A percentile compares a stretch with the other conserved stretches of the same genome.
phyloP scores from a whole-genome alignment of 768 basidiomycete genomes.

The Tricholoma matsutake region DNA sequence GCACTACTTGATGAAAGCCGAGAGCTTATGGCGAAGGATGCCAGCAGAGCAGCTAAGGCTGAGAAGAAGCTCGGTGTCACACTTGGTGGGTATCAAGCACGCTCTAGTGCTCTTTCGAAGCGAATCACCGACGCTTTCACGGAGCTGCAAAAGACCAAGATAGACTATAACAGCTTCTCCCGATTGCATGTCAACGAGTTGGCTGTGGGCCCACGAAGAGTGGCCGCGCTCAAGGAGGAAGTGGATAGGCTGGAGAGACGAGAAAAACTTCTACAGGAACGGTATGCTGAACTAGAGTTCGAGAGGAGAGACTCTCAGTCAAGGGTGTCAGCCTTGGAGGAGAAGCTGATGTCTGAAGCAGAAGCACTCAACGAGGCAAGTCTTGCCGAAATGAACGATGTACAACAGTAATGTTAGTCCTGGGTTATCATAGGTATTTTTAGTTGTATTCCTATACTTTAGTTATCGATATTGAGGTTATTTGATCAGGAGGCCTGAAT shows the following conservation, averaged over 20 bases:
- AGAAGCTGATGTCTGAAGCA: constrained; percentile 82
- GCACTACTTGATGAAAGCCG: constrained; percentile 59
- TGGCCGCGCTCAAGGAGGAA: constrained; percentile 81
- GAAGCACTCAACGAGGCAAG: constrained; percentile 79
- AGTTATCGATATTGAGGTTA: neutral
- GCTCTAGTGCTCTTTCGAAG: constrained; percentile 63
- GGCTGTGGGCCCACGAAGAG: constrained; percentile 72
- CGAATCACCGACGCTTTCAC: constrained; percentile 66
- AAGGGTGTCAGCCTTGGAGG: constrained; percentile 68
- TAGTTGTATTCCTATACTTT: constrained; percentile 14
- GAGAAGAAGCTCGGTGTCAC: constrained; percentile 89
- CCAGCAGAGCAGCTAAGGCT: constrained; percentile 72
- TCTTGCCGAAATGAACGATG: constrained; percentile 58
- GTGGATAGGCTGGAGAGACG: constrained; percentile 76
- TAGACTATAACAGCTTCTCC: constrained; percentile 79
- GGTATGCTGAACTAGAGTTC: constrained; percentile 79
- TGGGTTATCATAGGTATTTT: no score
- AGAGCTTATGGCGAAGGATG: constrained; percentile 75
- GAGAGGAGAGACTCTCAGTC: constrained; percentile 61
- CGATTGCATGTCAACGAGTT: constrained; percentile 70
- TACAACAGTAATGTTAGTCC: constrained; percentile 20
- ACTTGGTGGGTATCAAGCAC: constrained; percentile 88
- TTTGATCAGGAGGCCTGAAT: neutral
- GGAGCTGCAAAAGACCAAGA: constrained; percentile 59
- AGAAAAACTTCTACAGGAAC: constrained; percentile 75